These are phyloP conservation scores for Pyrus betulifolia DNA, from an alignment of 306 rosid species.

Conservation along the genomic window DNA sequence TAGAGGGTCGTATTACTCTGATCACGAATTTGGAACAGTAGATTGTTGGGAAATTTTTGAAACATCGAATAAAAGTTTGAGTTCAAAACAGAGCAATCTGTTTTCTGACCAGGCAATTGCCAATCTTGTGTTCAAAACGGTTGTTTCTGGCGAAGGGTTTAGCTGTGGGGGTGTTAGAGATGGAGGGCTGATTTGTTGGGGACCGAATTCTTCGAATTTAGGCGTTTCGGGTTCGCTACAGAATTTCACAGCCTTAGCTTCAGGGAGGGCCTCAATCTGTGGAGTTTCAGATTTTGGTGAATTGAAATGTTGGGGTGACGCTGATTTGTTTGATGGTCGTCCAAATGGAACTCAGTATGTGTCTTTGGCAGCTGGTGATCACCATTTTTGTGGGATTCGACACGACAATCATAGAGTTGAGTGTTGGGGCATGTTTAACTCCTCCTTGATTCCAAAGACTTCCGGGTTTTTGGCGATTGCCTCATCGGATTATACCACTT, in stretches of 20 bases:
- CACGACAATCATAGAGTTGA: constrained; percentile 63
- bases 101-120: constrained; percentile 34
- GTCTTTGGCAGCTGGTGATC: constrained; percentile 54
- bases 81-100: constrained; percentile 34
- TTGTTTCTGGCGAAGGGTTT: constrained; percentile 85
- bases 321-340: constrained; percentile 27
- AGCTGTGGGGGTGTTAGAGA: constrained; percentile 54
- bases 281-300: constrained; percentile 54
- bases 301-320: constrained; percentile 70
- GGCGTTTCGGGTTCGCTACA: constrained; percentile 38
- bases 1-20: constrained; percentile 65
- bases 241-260: constrained; percentile 40
- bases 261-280: constrained; percentile 58
- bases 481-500: constrained; percentile 67
- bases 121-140: constrained; percentile 31
- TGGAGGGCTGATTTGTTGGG: constrained; percentile 83
- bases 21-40: constrained; percentile 48
- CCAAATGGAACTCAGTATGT: constrained; percentile 17
- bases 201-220: constrained; percentile 47
- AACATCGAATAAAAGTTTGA: constrained; percentile 25
- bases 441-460: constrained; percentile 56
- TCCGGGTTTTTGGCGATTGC: constrained; percentile 74
- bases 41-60: constrained; percentile 74
- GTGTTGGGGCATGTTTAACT: constrained; percentile 79
- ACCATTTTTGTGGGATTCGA: constrained; percentile 70